These are phyloP conservation scores for Rhytidiadelphus loreus DNA, from an alignment of 225 moss, liverwort and hornwort species.

Conservation along the genomic window DNA sequence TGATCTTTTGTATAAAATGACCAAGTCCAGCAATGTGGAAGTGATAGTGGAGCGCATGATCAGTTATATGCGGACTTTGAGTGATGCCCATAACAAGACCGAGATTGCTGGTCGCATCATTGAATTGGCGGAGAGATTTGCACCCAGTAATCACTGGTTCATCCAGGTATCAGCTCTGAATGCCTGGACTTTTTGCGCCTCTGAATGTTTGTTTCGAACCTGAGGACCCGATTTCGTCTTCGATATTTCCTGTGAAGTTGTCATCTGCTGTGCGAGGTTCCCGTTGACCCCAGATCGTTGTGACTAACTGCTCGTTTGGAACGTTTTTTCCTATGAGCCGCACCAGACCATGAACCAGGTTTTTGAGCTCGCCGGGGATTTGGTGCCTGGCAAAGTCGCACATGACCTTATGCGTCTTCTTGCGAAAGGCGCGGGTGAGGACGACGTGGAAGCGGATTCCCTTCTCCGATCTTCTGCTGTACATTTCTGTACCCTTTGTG, in stretches of 20 bases:
- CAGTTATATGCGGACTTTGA: slow-evolving; percentile 76
- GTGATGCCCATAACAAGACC: slow-evolving; percentile 85
- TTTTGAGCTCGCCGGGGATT: slow-evolving; percentile 93
- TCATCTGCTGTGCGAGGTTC: background rate
- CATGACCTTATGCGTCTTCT: slow-evolving; percentile 98
- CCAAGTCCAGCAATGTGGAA: slow-evolving; percentile 84
- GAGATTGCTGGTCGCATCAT: slow-evolving; percentile 92
- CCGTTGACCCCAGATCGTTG: background rate
- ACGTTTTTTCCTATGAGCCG: background rate
- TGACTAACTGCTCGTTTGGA: background rate
- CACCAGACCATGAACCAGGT: slow-evolving; percentile 98
- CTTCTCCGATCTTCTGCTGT: slow-evolving; percentile 94
- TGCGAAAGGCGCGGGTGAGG: slow-evolving; percentile 97
- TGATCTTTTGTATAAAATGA: slow-evolving; percentile 98
- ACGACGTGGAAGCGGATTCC: slow-evolving; percentile 86
- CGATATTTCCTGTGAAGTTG: background rate
- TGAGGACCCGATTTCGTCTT: background rate
- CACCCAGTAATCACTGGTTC: slow-evolving; percentile 97
- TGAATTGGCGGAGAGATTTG: slow-evolving; percentile 93
- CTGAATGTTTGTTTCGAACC: background rate
- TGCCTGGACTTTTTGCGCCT: background rate
- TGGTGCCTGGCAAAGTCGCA: slow-evolving; percentile 90
- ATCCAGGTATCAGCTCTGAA: slow-evolving; percentile 46
- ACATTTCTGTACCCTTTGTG: slow-evolving; percentile 1
- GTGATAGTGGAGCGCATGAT: slow-evolving; percentile 95